phyloP scores from a whole-genome alignment of 2,329 filamentous ascomycete species.

The Scedosporium boydii region DNA sequence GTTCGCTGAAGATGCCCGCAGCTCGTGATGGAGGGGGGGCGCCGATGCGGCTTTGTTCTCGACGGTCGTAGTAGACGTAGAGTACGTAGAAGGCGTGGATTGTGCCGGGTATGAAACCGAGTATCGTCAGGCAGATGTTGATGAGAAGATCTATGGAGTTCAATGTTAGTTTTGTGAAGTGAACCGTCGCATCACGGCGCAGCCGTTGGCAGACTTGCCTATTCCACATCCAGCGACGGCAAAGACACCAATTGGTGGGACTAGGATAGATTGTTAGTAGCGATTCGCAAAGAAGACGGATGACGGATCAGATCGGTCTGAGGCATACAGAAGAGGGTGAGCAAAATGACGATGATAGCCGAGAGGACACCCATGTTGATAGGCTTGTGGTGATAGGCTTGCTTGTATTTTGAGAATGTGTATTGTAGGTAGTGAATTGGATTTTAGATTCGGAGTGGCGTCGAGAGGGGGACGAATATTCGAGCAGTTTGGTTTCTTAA shows the following conservation, averaged over 20 bases:
- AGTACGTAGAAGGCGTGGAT: conserved; percentile 75
- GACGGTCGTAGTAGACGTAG: conserved; percentile 73
- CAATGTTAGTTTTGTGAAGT: conserved; percentile 4
- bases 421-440: background rate
- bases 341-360: conserved; percentile 37
- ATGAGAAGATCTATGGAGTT: conserved; percentile 45
- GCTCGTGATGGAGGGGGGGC: conserved; percentile 43
- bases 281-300: background rate
- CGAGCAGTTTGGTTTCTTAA: background rate
- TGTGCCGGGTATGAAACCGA: conserved; percentile 69
- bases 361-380: conserved; percentile 39
- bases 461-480: background rate
- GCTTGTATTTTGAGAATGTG: background rate
- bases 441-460: background rate
- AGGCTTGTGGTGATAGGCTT: conserved; percentile 16
- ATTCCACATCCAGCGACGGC: conserved; percentile 55
- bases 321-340: conserved; percentile 43
- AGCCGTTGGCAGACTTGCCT: conserved; percentile 23
- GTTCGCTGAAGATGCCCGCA: conserved; percentile 62
- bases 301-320: background rate
- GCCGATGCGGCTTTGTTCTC: conserved; percentile 52
- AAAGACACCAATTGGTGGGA: conserved; percentile 57
- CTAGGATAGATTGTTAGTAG: conserved; percentile 27
- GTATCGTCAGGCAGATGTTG: conserved; percentile 57
- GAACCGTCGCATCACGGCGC: background rate